A percentile compares a stretch with the other conserved stretches of the same genome.
phyloP scores from a whole-genome alignment of 2,329 filamentous ascomycete species.

The Exophiala viscosa region DNA sequence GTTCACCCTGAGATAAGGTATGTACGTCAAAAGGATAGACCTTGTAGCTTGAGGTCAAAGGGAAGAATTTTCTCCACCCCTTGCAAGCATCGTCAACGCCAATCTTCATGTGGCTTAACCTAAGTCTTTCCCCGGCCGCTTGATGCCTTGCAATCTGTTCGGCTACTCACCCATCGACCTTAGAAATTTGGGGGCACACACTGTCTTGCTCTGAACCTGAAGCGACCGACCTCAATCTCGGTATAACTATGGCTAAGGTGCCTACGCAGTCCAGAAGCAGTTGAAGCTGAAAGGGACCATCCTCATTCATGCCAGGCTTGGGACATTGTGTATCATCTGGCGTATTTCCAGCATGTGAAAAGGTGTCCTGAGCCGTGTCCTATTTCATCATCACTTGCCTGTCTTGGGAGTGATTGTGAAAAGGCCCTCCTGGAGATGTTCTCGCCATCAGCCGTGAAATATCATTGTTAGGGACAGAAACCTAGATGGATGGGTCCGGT shows the following conservation, averaged over 20 bases:
- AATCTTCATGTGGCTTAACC: slow-evolving; percentile 13
- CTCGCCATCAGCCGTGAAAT: no score
- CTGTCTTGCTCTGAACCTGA: not conserved
- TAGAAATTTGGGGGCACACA: not conserved
- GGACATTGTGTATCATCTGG: no score
- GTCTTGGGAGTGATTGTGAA: no score
- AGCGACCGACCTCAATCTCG: slow-evolving; percentile 20
- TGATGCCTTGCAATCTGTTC: slow-evolving; percentile 7
- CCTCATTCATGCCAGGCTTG: no score
- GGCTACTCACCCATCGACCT: slow-evolving; percentile 6
- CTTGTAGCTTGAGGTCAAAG: slow-evolving; percentile 5
- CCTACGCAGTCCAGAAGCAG: not conserved
- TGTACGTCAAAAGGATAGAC: not conserved
- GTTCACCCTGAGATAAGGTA: not conserved
- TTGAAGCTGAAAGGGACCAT: not conserved
- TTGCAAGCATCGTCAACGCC: slow-evolving; percentile 6
- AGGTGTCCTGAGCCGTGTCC: no score
- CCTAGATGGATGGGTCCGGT: no score
- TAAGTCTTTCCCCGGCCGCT: slow-evolving; percentile 12
- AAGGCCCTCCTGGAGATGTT: no score
- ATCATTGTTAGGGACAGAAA: no score
- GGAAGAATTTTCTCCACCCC: slow-evolving; percentile 7
- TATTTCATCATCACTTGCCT: no score
- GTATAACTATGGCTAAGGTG: not conserved
- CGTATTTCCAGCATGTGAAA: no score